Percentiles rank a stretch among this genome's conserved stretches.
Conservation (phyloP, 306 rosid genomes). For the Mimosa bimucronata region DNA sequence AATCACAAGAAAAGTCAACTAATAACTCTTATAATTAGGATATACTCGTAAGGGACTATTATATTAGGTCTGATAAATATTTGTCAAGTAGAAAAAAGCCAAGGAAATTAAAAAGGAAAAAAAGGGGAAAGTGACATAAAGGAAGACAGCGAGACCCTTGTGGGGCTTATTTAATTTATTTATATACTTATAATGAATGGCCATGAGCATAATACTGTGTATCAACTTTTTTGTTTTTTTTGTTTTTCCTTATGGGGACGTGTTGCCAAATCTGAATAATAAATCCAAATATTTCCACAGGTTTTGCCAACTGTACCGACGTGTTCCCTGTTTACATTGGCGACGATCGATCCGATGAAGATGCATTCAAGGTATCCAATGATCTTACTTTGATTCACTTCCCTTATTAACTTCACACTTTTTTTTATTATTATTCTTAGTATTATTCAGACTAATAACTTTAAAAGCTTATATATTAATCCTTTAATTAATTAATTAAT, state of each 20-base stretch:
- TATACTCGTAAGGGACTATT: background rate
- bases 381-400: background rate
- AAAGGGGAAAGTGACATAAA: background rate
- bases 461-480: background rate
- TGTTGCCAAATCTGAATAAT: conserved; percentile 14
- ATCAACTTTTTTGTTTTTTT: background rate
- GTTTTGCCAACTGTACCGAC: conserved; percentile 69
- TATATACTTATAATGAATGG: background rate
- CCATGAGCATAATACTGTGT: conserved; percentile 3
- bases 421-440: background rate
- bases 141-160: conserved; percentile 1
- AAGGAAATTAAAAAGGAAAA: background rate
- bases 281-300: conserved; percentile 44
- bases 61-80: background rate
- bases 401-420: background rate
- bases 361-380: conserved; percentile 86
- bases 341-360: conserved; percentile 88
- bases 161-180: conserved; percentile 1
- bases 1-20: too few species aligned
- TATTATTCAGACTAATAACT: background rate
- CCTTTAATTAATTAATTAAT: too few species aligned
- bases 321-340: conserved; percentile 89
- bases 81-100: background rate
- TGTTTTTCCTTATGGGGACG: background rate
- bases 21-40: too few species aligned